Evolutionary conservation across 768 basidiomycete species (phyloP).

Genomic region (Hericium erinaceus): DNA sequence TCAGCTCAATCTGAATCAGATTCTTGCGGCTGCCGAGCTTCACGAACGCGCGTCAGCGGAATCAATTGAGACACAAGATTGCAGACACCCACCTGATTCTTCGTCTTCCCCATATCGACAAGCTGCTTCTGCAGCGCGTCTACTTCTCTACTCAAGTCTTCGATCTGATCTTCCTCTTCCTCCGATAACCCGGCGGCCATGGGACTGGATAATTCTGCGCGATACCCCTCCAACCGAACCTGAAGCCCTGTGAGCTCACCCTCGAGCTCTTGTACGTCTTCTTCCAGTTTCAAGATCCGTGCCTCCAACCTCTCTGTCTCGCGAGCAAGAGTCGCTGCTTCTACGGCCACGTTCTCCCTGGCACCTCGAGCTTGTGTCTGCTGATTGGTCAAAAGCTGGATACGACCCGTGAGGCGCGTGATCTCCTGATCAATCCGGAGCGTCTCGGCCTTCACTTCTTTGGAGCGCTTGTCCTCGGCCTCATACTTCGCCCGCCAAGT

Average conservation of each 20-base stretch:
- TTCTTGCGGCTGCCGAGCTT: constrained; percentile 73
- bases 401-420: constrained; percentile 60
- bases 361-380: constrained; percentile 61
- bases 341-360: constrained; percentile 56
- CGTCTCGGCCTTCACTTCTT: constrained; percentile 69
- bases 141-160: constrained; percentile 61
- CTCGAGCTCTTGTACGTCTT: constrained; percentile 60
- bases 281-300: constrained; percentile 55
- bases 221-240: constrained; percentile 55
- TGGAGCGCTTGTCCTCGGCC: constrained; percentile 49
- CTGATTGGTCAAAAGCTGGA: constrained; percentile 61
- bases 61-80: neutral
- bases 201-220: constrained; percentile 62
- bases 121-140: constrained; percentile 66
- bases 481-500: constrained; percentile 69
- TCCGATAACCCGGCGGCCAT: constrained; percentile 65
- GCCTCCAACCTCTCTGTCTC: constrained; percentile 65
- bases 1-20: constrained; percentile 84
- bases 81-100: constrained; percentile 53
- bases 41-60: neutral
- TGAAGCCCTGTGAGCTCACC: constrained; percentile 56
- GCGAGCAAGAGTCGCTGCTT: constrained; percentile 45
- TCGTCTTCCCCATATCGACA: constrained; percentile 55
- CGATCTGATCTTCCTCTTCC: constrained; percentile 63
- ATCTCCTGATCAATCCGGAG: constrained; percentile 77